A percentile compares a stretch with the other conserved stretches of the same genome.
Conservation (phyloP, 208 protist species). For the Porcisia deanei region DNA sequence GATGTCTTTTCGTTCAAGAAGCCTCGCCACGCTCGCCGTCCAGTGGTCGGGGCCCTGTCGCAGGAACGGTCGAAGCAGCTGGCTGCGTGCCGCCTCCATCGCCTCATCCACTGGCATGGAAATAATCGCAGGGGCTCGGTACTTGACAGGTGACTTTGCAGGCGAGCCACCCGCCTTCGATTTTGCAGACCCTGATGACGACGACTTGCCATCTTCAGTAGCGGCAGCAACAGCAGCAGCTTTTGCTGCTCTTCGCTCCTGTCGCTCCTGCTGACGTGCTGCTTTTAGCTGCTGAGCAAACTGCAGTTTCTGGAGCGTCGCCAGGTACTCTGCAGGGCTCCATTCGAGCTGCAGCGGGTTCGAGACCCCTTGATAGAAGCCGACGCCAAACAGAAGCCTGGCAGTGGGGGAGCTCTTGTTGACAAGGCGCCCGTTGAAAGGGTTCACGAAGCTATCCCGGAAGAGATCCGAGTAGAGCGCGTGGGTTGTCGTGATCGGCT, state of each 20-base stretch:
- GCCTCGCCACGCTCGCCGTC: constrained; percentile 41
- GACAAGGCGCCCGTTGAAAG: constrained; percentile 70
- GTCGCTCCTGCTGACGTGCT: neutral
- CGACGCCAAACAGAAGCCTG: constrained; percentile 40
- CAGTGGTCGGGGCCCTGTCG: constrained; percentile 30
- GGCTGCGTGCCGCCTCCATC: constrained; percentile 10
- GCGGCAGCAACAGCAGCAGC: neutral
- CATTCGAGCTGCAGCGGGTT: constrained; percentile 75
- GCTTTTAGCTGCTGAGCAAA: constrained; percentile 2
- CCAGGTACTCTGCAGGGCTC: constrained; percentile 39
- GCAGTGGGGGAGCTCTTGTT: constrained; percentile 18
- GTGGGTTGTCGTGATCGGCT: neutral
- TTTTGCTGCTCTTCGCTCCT: constrained; percentile 1
- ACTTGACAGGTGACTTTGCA: neutral
- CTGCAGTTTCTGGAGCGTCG: constrained; percentile 19
- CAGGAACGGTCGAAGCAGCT: constrained; percentile 18
- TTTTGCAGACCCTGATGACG: neutral
- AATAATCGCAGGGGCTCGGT: neutral
- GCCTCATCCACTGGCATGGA: constrained; percentile 3
- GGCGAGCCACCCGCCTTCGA: neutral
- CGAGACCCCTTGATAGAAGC: constrained; percentile 46
- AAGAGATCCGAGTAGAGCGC: constrained; percentile 13
- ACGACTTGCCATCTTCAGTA: neutral
- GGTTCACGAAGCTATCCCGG: constrained; percentile 52
- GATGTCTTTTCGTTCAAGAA: constrained; percentile 56